phyloP scores from a whole-genome alignment of 78 protist genomes.

The Thecamonas trahens region DNA sequence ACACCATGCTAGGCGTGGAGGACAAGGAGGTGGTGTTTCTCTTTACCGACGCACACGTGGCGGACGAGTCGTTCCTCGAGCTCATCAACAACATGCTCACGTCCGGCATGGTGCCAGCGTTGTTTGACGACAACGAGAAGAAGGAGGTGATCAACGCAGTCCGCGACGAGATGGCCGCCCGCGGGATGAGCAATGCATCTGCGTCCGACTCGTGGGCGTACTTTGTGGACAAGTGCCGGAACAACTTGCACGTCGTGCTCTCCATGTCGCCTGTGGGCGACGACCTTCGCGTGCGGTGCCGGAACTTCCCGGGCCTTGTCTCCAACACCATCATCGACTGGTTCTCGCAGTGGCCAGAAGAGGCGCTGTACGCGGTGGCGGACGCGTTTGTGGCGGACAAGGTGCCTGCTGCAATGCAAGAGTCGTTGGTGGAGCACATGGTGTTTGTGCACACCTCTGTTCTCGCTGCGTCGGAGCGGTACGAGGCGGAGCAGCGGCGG shows the following conservation, averaged over 20 bases:
- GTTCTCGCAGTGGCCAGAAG: constrained; percentile 78
- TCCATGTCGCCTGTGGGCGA: constrained; percentile 84
- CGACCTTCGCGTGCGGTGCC: constrained; percentile 64
- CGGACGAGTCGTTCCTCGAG: constrained; percentile 68
- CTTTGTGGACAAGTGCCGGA: constrained; percentile 70
- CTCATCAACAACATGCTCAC: constrained; percentile 81
- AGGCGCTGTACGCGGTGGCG: constrained; percentile 75
- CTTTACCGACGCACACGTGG: constrained; percentile 80
- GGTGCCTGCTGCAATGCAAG: constrained; percentile 13
- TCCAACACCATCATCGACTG: constrained; percentile 80
- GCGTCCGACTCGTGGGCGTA: constrained; percentile 62
- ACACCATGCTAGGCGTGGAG: constrained; percentile 42
- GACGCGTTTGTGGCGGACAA: constrained; percentile 15
- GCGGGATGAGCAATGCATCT: too few relatives aligned
- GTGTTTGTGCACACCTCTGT: constrained; percentile 56
- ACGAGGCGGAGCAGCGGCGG: constrained; percentile 45
- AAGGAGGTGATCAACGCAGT: constrained; percentile 32
- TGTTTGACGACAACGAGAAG: constrained; percentile 70
- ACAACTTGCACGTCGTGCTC: constrained; percentile 81
- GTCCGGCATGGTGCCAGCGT: constrained; percentile 78
- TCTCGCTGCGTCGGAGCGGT: constrained; percentile 4
- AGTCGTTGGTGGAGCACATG: constrained; percentile 54
- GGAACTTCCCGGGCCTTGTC: constrained; percentile 84
- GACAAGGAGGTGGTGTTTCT: constrained; percentile 47
- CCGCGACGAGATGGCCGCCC: constrained; percentile 30